Evolutionary conservation across 108 stramenopile genomes (phyloP).

Genomic region (Asterionellopsis glacialis): DNA sequence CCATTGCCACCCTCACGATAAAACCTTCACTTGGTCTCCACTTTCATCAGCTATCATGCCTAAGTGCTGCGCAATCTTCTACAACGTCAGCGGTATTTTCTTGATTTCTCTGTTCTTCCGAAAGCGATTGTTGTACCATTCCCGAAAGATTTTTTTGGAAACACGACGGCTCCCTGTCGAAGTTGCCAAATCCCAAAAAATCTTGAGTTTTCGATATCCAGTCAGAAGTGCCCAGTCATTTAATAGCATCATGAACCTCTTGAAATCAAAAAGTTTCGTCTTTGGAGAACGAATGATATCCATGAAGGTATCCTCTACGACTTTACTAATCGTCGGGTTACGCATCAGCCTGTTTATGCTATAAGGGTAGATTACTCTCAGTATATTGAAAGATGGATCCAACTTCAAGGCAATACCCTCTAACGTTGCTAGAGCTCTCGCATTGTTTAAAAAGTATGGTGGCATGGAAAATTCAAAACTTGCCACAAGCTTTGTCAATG

Average conservation of each 20-base stretch:
- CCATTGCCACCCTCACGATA: no score
- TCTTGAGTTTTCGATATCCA: slow-evolving; percentile 40
- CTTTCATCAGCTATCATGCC: no score
- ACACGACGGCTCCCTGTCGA: no score
- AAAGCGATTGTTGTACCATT: no score
- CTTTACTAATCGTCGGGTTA: slow-evolving; percentile 37
- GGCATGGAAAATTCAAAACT: slow-evolving; percentile 53
- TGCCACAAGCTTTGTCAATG: slow-evolving; percentile 50
- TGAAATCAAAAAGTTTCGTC: slow-evolving; percentile 23
- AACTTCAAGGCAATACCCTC: slow-evolving; percentile 53
- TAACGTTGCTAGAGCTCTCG: slow-evolving; percentile 46
- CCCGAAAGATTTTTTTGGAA: no score
- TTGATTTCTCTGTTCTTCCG: no score
- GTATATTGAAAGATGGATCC: slow-evolving; percentile 49
- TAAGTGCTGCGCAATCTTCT: no score
- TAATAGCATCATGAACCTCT: slow-evolving; percentile 30
- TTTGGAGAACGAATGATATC: slow-evolving; percentile 35
- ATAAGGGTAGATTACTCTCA: slow-evolving; percentile 54
- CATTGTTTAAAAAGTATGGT: slow-evolving; percentile 60
- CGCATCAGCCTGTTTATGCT: slow-evolving; percentile 34
- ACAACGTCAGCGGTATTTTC: no score
- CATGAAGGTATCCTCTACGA: slow-evolving; percentile 41
- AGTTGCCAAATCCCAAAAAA: slow-evolving; percentile 33
- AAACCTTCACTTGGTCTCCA: no score
- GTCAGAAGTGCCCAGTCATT: slow-evolving; percentile 48